Evolutionary conservation across 148 eudicot genomes (phyloP).

Genomic region (Rhododendron simsii): DNA sequence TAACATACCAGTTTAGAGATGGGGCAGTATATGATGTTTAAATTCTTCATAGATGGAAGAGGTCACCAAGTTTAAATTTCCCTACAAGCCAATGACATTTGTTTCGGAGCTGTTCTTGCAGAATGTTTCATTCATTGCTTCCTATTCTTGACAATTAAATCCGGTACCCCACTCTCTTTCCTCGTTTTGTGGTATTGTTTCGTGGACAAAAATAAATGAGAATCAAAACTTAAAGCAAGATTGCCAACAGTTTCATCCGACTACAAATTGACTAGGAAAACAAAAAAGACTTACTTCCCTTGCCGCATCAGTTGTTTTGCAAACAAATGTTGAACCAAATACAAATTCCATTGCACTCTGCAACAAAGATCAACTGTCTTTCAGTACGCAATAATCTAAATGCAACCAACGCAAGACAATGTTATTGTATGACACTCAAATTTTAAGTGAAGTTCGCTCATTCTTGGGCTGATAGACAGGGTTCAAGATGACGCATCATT

Average conservation of each 20-base stretch:
- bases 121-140: background rate
- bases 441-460: background rate
- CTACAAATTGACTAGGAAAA: background rate
- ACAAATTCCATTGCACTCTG: constrained; percentile 98
- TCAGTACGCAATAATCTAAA: background rate
- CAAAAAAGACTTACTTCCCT: constrained; percentile 55
- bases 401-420: constrained; percentile 2
- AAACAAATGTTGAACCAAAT: constrained; percentile 94
- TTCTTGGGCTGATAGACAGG: background rate
- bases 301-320: constrained; percentile 89
- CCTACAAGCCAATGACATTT: background rate
- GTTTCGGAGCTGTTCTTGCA: background rate
- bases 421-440: background rate
- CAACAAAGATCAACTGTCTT: constrained; percentile 16
- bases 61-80: background rate
- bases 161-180: background rate
- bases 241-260: background rate
- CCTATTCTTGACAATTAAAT: background rate
- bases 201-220: background rate
- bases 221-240: background rate
- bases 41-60: background rate
- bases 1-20: background rate
- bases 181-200: background rate
- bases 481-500: background rate
- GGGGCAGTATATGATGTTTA: background rate